phyloP scores from a whole-genome alignment of 257 asterid genomes.

The Solanum neorickii region DNA sequence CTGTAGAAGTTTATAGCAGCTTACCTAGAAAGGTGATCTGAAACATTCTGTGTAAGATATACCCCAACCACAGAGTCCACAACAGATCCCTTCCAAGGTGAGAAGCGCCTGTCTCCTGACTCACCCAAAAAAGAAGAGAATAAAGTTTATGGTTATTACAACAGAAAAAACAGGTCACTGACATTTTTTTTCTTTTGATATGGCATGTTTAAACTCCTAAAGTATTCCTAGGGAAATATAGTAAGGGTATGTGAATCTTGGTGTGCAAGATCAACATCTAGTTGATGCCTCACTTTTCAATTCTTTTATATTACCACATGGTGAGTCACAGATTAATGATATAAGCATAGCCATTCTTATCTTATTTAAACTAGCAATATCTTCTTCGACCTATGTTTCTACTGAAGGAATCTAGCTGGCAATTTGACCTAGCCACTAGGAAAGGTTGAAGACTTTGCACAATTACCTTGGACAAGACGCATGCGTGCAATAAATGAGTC shows the following conservation, averaged over 20 bases:
- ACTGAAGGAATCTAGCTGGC: background rate
- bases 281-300: background rate
- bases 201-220: background rate
- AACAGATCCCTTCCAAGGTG: conserved; percentile 54
- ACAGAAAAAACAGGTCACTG: background rate
- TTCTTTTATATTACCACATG: background rate
- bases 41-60: conserved; percentile 46
- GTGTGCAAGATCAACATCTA: background rate
- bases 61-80: conserved; percentile 47
- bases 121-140: background rate
- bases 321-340: background rate
- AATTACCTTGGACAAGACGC: conserved; percentile 49
- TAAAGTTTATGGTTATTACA: background rate
- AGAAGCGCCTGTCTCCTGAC: conserved; percentile 46
- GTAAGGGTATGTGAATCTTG: background rate
- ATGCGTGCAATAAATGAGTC: conserved; percentile 48
- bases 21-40: conserved; percentile 53
- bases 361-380: background rate
- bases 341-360: background rate
- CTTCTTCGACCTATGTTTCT: background rate
- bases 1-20: background rate
- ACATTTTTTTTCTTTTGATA: background rate
- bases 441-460: background rate
- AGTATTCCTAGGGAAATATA: background rate
- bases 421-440: background rate